These are phyloP conservation scores for Solanum aculeatissimum DNA, from an alignment of 305 asterid species.

Conservation along the genomic window DNA sequence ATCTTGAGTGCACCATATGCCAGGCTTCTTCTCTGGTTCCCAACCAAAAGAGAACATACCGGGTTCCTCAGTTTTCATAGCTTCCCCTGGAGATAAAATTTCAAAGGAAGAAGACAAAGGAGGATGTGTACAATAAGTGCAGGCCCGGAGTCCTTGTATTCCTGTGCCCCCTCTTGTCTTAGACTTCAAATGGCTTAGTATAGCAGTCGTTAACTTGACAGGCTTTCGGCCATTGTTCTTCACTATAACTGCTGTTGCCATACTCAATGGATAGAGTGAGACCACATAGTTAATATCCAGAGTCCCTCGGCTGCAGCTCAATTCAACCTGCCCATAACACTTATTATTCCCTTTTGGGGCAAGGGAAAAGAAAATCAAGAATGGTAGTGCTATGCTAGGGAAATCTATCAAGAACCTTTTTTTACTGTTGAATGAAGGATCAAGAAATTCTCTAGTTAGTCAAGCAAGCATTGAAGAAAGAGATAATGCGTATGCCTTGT, in stretches of 20 bases:
- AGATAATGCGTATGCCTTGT: neutral
- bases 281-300: slow-evolving; percentile 57
- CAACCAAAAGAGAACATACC: slow-evolving; percentile 59
- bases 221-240: slow-evolving; percentile 57
- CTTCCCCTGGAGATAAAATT: slow-evolving; percentile 52
- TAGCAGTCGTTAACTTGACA: slow-evolving; percentile 31
- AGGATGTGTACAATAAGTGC: slow-evolving; percentile 59
- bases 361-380: neutral
- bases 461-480: neutral
- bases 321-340: slow-evolving; percentile 39
- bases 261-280: slow-evolving; percentile 57
- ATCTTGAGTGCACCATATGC: slow-evolving; percentile 53
- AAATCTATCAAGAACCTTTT: neutral
- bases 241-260: slow-evolving; percentile 63
- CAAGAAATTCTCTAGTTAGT: neutral
- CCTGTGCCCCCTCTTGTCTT: slow-evolving; percentile 48
- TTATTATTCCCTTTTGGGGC: neutral
- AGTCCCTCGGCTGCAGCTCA: slow-evolving; percentile 45
- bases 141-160: slow-evolving; percentile 45
- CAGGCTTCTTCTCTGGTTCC: slow-evolving; percentile 59
- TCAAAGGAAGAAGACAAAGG: slow-evolving; percentile 56
- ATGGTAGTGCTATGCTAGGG: neutral
- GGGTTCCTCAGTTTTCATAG: slow-evolving; percentile 51
- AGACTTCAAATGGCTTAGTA: slow-evolving; percentile 47
- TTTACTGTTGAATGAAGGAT: neutral